Percentiles rank a stretch among this genome's conserved stretches.
Evolutionary conservation across 768 basidiomycete genomes (phyloP).

Genomic region (Boletus rex-veris): DNA sequence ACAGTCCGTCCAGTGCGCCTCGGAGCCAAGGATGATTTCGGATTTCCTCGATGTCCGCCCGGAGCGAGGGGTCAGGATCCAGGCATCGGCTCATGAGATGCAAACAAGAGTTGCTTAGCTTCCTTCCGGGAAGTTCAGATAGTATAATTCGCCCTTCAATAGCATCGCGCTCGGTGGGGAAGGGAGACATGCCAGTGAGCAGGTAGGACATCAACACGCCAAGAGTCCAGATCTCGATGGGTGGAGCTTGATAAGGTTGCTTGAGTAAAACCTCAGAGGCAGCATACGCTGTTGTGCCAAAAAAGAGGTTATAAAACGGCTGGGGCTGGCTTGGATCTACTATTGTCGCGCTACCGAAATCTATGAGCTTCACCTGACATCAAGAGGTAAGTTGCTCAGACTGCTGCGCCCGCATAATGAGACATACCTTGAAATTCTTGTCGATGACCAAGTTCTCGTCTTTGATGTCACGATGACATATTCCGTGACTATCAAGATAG

Average conservation of each 20-base stretch:
- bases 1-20: constrained; percentile 20
- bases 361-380: constrained; percentile 84
- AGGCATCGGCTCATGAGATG: constrained; percentile 74
- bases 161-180: constrained; percentile 83
- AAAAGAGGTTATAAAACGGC: constrained; percentile 76
- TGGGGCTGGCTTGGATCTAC: constrained; percentile 59
- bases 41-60: constrained; percentile 81
- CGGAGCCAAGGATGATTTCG: constrained; percentile 80
- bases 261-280: constrained; percentile 91
- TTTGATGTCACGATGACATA: constrained; percentile 95
- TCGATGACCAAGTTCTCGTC: constrained; percentile 92
- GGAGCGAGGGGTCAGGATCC: constrained; percentile 74
- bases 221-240: constrained; percentile 95
- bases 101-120: constrained; percentile 48
- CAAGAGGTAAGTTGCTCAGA: constrained; percentile 11
- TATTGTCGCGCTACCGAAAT: constrained; percentile 88
- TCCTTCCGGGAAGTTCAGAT: constrained; percentile 35
- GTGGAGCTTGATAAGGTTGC: constrained; percentile 85
- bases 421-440: constrained; percentile 57
- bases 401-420: not conserved
- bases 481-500: constrained; percentile 78
- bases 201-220: constrained; percentile 94
- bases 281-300: constrained; percentile 94
- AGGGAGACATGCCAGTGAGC: constrained; percentile 89
- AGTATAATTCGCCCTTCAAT: constrained; percentile 61